Base-by-base conservation (phyloP, 441 rosid species). In the Aleurites moluccanus region DNA sequence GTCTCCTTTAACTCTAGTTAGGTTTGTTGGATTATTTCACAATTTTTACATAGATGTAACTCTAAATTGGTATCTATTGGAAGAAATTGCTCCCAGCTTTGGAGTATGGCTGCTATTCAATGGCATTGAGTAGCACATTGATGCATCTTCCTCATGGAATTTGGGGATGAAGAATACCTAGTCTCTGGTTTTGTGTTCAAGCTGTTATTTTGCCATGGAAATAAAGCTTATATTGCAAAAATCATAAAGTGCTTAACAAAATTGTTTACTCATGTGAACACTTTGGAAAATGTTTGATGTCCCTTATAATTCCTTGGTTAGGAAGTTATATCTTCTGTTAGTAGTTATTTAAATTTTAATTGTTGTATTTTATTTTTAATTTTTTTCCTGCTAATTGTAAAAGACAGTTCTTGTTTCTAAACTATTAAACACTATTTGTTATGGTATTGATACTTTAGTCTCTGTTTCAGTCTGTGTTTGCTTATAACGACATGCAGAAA, bases 81-180 rank as follows among this genome's bases (percentile, higher is more conserved):
- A 68, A 69, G 68, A 62, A 61, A 35, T 45, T 63, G 42, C 62
- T 38, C n/a, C 61, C 44, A 13, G 10, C 23, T 16, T 11, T 27
- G 40, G 66, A 72, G 40, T 69, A 47, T 23, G 28, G 28, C 73
- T 72, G 56, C 57, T 52, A 60, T 23, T 15, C 50, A 49, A 52
- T 65, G 60, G 23, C 66, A 40, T 14, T 11, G n/a, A 42, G 38
- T 49, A 18, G 50, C 64, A 60, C 49, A 40, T 59, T 20, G 10
- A 14, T 25, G 44, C 15, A 23, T 57, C 7, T 11, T 3, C 15
- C 57, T 65, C 73, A 2, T 69, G 53, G 59, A 44, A 28, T 49
- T 21, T 40, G 56, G 20, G 60, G 18, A 61, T 45, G 57, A 30
- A 45, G 57, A 18, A 28, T 16, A 71, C 35, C n/a, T 47, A 10